Evolutionary conservation across 108 stramenopile species (phyloP).

Genomic region (Heterococcus sp.): DNA sequence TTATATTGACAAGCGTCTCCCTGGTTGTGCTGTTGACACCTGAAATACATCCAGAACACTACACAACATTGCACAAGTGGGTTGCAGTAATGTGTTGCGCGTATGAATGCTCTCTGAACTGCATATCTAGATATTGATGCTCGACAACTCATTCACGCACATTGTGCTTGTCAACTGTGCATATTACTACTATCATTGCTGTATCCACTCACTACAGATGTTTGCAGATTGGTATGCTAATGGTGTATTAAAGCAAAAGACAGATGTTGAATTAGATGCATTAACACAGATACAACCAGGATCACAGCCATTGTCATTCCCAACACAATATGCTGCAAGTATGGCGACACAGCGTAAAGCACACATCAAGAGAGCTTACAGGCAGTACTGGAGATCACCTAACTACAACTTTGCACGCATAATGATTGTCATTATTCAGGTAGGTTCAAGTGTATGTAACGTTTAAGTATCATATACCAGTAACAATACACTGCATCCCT

Average conservation of each 20-base stretch:
- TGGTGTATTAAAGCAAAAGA: not conserved
- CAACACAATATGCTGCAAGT: conserved; percentile 17
- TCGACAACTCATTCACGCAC: too few relatives aligned
- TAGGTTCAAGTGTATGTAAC: not conserved
- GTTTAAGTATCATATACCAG: too few relatives aligned
- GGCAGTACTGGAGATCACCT: conserved; percentile 57
- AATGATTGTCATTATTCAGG: not conserved
- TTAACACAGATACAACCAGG: not conserved
- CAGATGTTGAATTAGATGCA: not conserved
- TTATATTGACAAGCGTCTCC: too few relatives aligned
- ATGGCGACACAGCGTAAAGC: conserved; percentile 4
- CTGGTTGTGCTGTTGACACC: too few relatives aligned
- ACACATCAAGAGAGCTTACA: not conserved
- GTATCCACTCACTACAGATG: not conserved
- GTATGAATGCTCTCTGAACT: too few relatives aligned
- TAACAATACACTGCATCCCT: too few relatives aligned
- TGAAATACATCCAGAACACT: too few relatives aligned
- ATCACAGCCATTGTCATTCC: not conserved
- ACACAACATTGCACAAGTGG: too few relatives aligned
- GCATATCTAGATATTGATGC: too few relatives aligned
- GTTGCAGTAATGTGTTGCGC: too few relatives aligned
- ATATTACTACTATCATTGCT: not conserved
- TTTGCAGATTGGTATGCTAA: conserved; percentile 19
- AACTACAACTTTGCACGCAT: conserved; percentile 46
- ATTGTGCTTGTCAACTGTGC: too few relatives aligned